These are phyloP conservation scores for Aquilaria agallochum DNA, from an alignment of 441 rosid species.

Conservation along the genomic window DNA sequence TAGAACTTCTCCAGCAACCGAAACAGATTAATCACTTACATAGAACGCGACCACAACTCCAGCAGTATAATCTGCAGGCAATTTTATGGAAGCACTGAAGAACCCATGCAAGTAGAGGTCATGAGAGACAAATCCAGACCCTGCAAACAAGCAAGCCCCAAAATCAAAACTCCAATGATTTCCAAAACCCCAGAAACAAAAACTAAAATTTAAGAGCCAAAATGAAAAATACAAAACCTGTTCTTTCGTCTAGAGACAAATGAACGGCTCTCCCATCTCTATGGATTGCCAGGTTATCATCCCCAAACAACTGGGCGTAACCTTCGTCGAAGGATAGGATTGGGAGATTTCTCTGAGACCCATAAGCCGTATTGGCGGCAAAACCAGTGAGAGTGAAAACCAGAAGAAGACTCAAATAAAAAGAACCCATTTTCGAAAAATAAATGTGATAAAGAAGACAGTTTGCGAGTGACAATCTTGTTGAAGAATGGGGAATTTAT, in stretches of 20 bases:
- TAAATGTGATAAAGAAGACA: not conserved
- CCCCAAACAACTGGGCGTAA: constrained; percentile 85
- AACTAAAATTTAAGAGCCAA: not conserved
- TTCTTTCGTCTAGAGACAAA: constrained; percentile 78
- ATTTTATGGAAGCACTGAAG: constrained; percentile 93
- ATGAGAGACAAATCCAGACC: constrained; percentile 96
- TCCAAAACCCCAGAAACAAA: not conserved
- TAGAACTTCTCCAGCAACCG: not conserved
- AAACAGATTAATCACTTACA: constrained; percentile 43
- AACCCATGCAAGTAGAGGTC: constrained; percentile 93
- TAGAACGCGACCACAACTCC: constrained; percentile 99
- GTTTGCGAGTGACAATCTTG: not conserved
- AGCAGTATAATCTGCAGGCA: constrained; percentile 98
- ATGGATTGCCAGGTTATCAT: constrained; percentile 67
- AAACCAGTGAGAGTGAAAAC: constrained; percentile 16
- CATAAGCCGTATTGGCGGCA: constrained; percentile 42
- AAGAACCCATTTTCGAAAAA: constrained; percentile 13
- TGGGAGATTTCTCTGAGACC: constrained; percentile 45
- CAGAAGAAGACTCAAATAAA: constrained; percentile 15
- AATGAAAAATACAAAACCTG: constrained; percentile 40
- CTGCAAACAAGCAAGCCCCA: constrained; percentile 31
- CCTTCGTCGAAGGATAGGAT: constrained; percentile 82
- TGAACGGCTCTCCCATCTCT: constrained; percentile 84
- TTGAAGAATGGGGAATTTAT: not conserved
- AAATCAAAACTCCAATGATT: not conserved